Evolutionary conservation across 2,329 filamentous ascomycete species (phyloP).

Genomic region (Phoma sp.): DNA sequence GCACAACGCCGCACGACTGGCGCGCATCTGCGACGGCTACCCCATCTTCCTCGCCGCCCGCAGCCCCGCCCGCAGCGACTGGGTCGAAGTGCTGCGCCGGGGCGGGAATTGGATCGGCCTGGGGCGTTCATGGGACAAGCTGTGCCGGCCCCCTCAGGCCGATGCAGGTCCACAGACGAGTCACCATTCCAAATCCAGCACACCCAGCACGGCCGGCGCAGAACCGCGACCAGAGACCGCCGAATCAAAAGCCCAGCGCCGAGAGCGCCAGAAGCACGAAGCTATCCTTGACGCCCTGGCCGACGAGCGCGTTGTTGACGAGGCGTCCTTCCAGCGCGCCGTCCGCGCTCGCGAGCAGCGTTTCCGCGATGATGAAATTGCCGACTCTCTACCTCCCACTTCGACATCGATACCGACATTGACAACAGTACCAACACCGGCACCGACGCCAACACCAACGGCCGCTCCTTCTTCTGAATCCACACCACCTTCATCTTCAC

Average conservation of each 20-base stretch:
- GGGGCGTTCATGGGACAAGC: slow-evolving; percentile 68
- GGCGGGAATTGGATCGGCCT: slow-evolving; percentile 74
- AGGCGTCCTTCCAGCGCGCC: slow-evolving; percentile 68
- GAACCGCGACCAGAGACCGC: background rate
- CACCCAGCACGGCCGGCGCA: background rate
- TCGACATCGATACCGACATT: background rate
- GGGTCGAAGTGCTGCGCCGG: slow-evolving; percentile 75
- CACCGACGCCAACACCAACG: too few relatives aligned
- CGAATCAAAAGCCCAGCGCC: slow-evolving; percentile 61
- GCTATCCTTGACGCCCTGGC: slow-evolving; percentile 71
- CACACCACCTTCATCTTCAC: too few relatives aligned
- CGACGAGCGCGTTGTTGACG: slow-evolving; percentile 72
- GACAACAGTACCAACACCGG: too few relatives aligned
- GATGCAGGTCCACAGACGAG: background rate
- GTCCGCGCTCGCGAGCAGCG: slow-evolving; percentile 66
- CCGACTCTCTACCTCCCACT: background rate
- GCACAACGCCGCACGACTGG: slow-evolving; percentile 78
- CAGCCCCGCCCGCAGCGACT: slow-evolving; percentile 76
- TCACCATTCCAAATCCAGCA: too few relatives aligned
- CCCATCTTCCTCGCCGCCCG: slow-evolving; percentile 78
- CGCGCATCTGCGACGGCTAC: slow-evolving; percentile 77
- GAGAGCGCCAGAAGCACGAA: slow-evolving; percentile 67
- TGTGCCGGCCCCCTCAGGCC: slow-evolving; percentile 61
- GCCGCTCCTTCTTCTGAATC: too few relatives aligned
- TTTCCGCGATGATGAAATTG: slow-evolving; percentile 61